Percentiles rank a stretch among this genome's conserved stretches.
These are phyloP conservation scores for Penicillium roqueforti DNA, from an alignment of 495 filamentous ascomycete species.

Conservation along the genomic window DNA sequence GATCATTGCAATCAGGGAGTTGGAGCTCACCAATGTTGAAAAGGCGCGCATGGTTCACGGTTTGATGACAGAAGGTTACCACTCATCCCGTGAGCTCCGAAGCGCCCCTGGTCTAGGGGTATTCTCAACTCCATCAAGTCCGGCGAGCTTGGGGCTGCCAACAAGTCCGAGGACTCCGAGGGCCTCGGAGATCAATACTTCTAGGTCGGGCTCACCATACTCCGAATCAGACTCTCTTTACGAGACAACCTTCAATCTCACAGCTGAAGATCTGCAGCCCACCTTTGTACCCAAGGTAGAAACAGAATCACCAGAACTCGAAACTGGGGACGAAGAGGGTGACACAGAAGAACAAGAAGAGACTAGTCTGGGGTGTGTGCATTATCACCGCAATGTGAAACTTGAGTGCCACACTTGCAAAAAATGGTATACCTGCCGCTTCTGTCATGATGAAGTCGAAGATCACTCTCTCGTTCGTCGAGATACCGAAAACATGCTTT, in stretches of 20 bases:
- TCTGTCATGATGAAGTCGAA: constrained; percentile 87
- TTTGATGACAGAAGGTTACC: constrained; percentile 78
- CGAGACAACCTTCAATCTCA: constrained; percentile 62
- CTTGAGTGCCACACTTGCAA: constrained; percentile 85
- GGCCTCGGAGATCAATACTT: constrained; percentile 8
- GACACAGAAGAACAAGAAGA: constrained; percentile 41
- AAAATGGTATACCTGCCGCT: constrained; percentile 90
- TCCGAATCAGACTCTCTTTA: constrained; percentile 28
- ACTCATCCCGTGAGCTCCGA: constrained; percentile 38
- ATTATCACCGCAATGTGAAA: constrained; percentile 96
- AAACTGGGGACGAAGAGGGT: constrained; percentile 36
- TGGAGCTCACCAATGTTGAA: constrained; percentile 58
- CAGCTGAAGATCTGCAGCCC: constrained; percentile 63
- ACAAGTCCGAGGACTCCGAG: constrained; percentile 32
- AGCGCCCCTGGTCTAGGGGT: constrained; percentile 23
- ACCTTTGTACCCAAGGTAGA: constrained; percentile 58
- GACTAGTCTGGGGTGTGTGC: constrained; percentile 69
- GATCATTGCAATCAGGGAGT: constrained; percentile 70
- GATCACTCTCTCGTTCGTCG: constrained; percentile 76
- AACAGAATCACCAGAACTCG: constrained; percentile 35
- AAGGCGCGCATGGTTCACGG: constrained; percentile 83
- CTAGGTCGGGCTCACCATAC: constrained; percentile 28
- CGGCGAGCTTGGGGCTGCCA: constrained; percentile 34
- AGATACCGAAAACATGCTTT: constrained; percentile 92
- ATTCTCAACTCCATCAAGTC: constrained; percentile 32